Evolutionary conservation across 352 stramenopile genomes (phyloP).

Genomic region (Plasmopara viticola): DNA sequence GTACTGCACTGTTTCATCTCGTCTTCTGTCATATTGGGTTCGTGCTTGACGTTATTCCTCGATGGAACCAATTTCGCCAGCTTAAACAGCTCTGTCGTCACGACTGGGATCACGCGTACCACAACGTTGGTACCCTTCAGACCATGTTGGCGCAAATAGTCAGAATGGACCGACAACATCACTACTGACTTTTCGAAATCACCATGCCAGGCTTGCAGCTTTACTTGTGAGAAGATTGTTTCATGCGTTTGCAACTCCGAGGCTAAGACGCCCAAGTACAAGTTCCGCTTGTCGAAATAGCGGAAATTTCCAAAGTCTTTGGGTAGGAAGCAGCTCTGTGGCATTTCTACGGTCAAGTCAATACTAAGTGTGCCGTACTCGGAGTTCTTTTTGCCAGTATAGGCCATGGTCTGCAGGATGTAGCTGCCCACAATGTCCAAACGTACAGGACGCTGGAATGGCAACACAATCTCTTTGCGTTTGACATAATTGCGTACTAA

Average conservation of each 20-base stretch:
- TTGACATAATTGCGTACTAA: conserved; percentile 65
- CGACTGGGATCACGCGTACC: conserved; percentile 71
- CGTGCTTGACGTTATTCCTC: conserved; percentile 83
- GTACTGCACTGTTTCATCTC: conserved; percentile 68
- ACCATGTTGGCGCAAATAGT: conserved; percentile 33
- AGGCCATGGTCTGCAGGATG: conserved; percentile 79
- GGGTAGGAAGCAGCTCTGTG: conserved; percentile 66
- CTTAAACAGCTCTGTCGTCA: conserved; percentile 69
- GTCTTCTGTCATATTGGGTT: conserved; percentile 60
- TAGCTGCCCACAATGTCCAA: conserved; percentile 86
- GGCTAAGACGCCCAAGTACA: conserved; percentile 79
- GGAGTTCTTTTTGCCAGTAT: conserved; percentile 36
- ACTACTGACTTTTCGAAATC: conserved; percentile 76
- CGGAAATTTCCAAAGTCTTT: conserved; percentile 89
- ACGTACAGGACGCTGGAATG: conserved; percentile 64
- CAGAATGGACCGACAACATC: conserved; percentile 38
- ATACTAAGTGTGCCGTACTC: conserved; percentile 62
- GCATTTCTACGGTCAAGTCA: conserved; percentile 83
- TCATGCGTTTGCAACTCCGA: conserved; percentile 39
- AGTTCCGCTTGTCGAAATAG: conserved; percentile 85
- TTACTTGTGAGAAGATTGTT: conserved; percentile 47
- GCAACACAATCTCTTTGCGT: conserved; percentile 82
- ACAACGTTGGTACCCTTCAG: conserved; percentile 49
- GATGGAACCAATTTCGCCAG: conserved; percentile 69
- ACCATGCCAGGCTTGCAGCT: conserved; percentile 62